These are phyloP conservation scores for sorghum (Sorghum bicolor) DNA, from an alignment of 176 grass and related monocot genomes.

Conservation along the genomic window Sorghum_bicolor_NCBIv3 NC_012872.2:52274501-52275000, in stretches of 20 bases:
- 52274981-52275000: conserved; percentile 66
- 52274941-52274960: conserved; percentile 62
- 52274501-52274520: conserved; percentile 58
- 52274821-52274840: neutral
- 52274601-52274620: conserved; percentile 35
- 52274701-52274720: conserved; percentile 54
- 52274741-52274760: conserved; percentile 69
- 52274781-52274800: conserved; percentile 69
- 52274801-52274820: neutral
- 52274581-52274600: conserved; percentile 75
- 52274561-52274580: conserved; percentile 47
- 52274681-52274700: conserved; percentile 28
- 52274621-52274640: conserved; percentile 21
- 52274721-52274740: conserved; percentile 46
- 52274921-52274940: conserved; percentile 71
- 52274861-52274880: conserved; percentile 37
- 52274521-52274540: conserved; percentile 78
- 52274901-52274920: conserved; percentile 72
- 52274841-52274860: neutral
- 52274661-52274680: neutral
- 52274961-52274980: conserved; percentile 68
- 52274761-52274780: conserved; percentile 67
- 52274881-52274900: conserved; percentile 60
- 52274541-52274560: conserved; percentile 80
- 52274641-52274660: neutral